Percentiles rank a stretch among this genome's conserved stretches.
These are phyloP conservation scores for Xylaria bambusicola DNA, from an alignment of 495 filamentous ascomycete species.

Conservation along the genomic window DNA sequence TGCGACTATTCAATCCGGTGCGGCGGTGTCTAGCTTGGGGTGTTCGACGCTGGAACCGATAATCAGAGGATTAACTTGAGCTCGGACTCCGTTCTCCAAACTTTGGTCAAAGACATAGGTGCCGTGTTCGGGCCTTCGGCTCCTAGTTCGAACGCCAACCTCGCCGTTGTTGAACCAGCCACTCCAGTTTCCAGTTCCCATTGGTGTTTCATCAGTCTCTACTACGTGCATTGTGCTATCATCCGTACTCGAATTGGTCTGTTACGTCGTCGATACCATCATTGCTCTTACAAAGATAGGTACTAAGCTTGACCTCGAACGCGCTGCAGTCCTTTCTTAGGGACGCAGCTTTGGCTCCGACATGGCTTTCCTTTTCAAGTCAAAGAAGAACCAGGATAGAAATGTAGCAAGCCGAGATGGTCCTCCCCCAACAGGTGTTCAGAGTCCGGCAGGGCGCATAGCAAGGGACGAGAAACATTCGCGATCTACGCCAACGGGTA, in stretches of 20 bases:
- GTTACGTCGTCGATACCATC: not conserved
- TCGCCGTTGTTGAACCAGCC: constrained; percentile 2
- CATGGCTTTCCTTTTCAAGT: constrained; percentile 77
- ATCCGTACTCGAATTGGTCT: not conserved
- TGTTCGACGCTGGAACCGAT: not conserved
- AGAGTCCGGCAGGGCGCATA: constrained; percentile 43
- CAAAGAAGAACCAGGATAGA: constrained; percentile 63
- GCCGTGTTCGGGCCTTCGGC: constrained; percentile 5
- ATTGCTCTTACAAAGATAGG: constrained; percentile 1
- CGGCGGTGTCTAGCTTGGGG: not conserved
- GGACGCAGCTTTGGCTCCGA: constrained; percentile 26
- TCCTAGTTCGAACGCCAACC: constrained; percentile 5
- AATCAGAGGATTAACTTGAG: constrained; percentile 7
- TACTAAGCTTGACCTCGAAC: constrained; percentile 7
- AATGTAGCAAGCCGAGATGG: constrained; percentile 49
- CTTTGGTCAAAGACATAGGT: not conserved
- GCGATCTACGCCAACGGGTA: constrained; percentile 56
- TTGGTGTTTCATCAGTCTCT: constrained; percentile 7
- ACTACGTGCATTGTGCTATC: not conserved
- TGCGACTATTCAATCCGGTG: not conserved
- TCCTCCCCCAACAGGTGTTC: constrained; percentile 37
- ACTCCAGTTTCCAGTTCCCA: not conserved
- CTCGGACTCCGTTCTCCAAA: constrained; percentile 3
- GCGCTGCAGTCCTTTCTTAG: constrained; percentile 28
- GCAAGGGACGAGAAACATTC: constrained; percentile 50